Evolutionary conservation across 2,329 filamentous ascomycete genomes (phyloP), one percentile per base, ranked within the genome.

Genomic region (Thielaviopsis ethacetica): DNA sequence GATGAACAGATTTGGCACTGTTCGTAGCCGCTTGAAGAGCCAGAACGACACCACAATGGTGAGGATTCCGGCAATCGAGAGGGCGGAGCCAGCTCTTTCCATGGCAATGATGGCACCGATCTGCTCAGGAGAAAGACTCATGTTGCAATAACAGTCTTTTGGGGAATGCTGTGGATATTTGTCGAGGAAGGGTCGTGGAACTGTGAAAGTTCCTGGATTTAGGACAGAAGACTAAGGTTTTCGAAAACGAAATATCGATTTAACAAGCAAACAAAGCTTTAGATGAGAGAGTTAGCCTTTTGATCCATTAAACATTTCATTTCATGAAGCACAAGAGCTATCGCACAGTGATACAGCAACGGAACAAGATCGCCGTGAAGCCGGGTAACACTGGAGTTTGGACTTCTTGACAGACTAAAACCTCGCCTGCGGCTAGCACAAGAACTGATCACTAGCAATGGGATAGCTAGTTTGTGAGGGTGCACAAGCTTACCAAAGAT

Each of bases 1-100:
- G 56, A 83, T 82, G 62, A 83, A 83, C 1, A 78, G 80, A 64
- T 82, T 82, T 17, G 80, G 79, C 0, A 83, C 76, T 21, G 79
- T 81, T 15, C 79, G 76, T 19, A 80, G 71, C 2, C 75, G 70
- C 56, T 75, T 79, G 55, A 76, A 77, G 1, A 74, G 55, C 13
- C 68, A 71, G 61, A 77, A 83, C 13, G 78, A 75, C 61, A 78
- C 50, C 61, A 82, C 76, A 59, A 82, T 77, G 30, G 75, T 67
- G 24, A 75, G 59, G 12, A 82, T 75, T 2, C 76, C 74, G 5
- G 75, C 63, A 58, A 82, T 65, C 22, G 78, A 81, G 60, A 82
- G 63, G 15, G 73, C 73, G 10, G 79, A 79, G 34, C 79, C 79
- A 52, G 75, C 69, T 61, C 79, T 72, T 67, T 82, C 79, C 55